Evolutionary conservation across 2,329 filamentous ascomycete species (phyloP), one percentile per base, ranked within the genome.

Genomic region (Trichoderma sp.): DNA sequence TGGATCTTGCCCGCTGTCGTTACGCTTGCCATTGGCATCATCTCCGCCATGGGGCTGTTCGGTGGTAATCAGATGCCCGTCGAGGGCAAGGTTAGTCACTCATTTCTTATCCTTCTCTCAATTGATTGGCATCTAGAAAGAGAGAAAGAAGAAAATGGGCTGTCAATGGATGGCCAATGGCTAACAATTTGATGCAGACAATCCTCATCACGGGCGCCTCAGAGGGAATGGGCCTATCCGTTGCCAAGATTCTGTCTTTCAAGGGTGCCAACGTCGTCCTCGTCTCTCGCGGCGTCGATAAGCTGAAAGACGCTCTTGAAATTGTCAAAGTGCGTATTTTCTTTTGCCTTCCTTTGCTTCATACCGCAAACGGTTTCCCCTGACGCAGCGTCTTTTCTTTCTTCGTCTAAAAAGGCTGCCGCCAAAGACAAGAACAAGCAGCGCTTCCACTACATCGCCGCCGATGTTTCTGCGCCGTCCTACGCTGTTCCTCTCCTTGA

Each of bases 191-290:
- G 11, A 68, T 28, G 12, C 64, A 97, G 94, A 97, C 95, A 2
- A 87, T 97, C 67, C 85, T 98, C 70, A 85, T 99, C 67, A 99
- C 96, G 0, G 96, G 96, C 61, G 94, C 91, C 36, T 98, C 96
- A 0, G 93, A 98, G 79, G 96, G 96, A 72, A 93, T 98, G 92
- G 96, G 96, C 73, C 90, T 91, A 76, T 89, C 90, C 66, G 89
- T 91, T 24, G 94, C 91, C 6, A 86, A 89, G 66, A 87, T 94
- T 75, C 89, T 99, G 58, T 88, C 95, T 3, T 84, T 88, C 64
- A 95, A 94, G 81, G 96, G 96, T 61, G 95, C 96, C 73, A 93
- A 94, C 81, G 81, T 99, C 70, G 89, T 97, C 74, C 90, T 98
- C 74, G 91, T 98, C 65, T 91, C 95, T 15, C 92, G 96, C 70